phyloP scores from a whole-genome alignment of 176 grass and related monocot genomes.

The Oryza rufipogon region DNA sequence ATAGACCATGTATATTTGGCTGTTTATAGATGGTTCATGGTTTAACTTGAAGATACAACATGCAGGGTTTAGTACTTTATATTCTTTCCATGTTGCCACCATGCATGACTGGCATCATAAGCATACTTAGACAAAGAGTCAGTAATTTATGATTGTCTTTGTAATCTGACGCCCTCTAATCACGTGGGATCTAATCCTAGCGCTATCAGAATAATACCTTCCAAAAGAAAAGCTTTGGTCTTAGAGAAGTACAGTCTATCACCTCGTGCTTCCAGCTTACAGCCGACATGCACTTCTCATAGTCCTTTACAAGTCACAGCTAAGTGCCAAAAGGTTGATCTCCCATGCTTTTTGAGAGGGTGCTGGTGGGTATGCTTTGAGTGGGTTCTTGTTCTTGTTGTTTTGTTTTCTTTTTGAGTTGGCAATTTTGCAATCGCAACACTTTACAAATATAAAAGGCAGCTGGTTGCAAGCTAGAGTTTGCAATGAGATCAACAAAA shows the following conservation, averaged over 20 bases:
- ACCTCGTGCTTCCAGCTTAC: conserved; percentile 22
- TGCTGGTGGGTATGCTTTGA: neutral
- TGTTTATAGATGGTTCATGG: neutral
- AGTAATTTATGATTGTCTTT: neutral
- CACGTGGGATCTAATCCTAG: conserved; percentile 35
- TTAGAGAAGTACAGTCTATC: neutral
- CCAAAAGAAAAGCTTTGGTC: conserved; percentile 32
- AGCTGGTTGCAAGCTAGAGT: neutral
- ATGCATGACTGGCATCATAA: conserved; percentile 16
- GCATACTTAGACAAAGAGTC: conserved; percentile 10
- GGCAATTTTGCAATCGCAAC: neutral
- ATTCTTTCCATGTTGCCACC: conserved; percentile 30
- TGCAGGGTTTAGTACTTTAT: conserved; percentile 14
- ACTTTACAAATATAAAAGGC: neutral
- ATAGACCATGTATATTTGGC: conserved; percentile 14
- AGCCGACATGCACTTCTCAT: conserved; percentile 25
- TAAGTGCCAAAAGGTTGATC: conserved; percentile 17
- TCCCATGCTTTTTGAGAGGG: conserved; percentile 5
- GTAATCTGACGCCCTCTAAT: conserved; percentile 14
- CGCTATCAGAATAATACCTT: conserved; percentile 31
- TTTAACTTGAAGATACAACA: neutral
- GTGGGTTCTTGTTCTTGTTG: conserved; percentile 23
- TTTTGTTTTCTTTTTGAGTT: neutral
- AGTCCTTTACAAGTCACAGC: conserved; percentile 16
- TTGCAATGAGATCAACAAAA: conserved; percentile 4